A percentile compares a stretch with the other conserved stretches of the same genome.
Conservation (phyloP, 495 filamentous ascomycete genomes). For the Chaetomium fimeti region DNA sequence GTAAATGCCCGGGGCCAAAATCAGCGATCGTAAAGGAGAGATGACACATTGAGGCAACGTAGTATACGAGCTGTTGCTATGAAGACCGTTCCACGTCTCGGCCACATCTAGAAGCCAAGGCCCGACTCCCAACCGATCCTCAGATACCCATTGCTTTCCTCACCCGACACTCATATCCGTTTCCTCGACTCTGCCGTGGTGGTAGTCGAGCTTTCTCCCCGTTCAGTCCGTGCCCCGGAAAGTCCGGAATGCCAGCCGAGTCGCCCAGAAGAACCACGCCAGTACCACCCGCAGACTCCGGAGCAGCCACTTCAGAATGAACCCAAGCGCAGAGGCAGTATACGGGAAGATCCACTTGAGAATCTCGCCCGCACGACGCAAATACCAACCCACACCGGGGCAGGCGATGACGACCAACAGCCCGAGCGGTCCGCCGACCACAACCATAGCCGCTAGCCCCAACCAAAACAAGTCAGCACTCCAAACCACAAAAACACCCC, state of each 20-base stretch:
- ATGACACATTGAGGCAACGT: too few species aligned
- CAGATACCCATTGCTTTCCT: too few species aligned
- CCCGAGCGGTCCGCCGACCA: slow-evolving; percentile 2
- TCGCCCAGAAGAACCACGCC: not conserved
- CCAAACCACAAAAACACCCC: not conserved
- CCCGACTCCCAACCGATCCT: too few species aligned
- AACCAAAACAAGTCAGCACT: not conserved
- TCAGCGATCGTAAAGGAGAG: too few species aligned
- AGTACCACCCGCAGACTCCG: not conserved
- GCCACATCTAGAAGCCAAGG: too few species aligned
- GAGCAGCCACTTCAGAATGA: not conserved
- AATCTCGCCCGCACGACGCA: not conserved
- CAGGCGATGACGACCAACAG: not conserved
- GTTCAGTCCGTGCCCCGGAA: not conserved
- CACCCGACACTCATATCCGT: not conserved
- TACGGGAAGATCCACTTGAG: not conserved
- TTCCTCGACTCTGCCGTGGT: too few species aligned
- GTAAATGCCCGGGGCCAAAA: too few species aligned
- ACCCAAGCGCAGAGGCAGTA: not conserved
- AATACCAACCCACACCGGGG: slow-evolving; percentile 1
- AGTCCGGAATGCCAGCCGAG: not conserved
- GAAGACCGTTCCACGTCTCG: too few species aligned
- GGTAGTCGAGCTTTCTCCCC: not conserved
- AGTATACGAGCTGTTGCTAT: too few species aligned
- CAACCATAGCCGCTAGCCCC: not conserved